A percentile compares a stretch with the other conserved stretches of the same genome.
Conservation (phyloP, 2,329 filamentous ascomycete genomes). For the Calonectria pseudoreteaudii region DNA sequence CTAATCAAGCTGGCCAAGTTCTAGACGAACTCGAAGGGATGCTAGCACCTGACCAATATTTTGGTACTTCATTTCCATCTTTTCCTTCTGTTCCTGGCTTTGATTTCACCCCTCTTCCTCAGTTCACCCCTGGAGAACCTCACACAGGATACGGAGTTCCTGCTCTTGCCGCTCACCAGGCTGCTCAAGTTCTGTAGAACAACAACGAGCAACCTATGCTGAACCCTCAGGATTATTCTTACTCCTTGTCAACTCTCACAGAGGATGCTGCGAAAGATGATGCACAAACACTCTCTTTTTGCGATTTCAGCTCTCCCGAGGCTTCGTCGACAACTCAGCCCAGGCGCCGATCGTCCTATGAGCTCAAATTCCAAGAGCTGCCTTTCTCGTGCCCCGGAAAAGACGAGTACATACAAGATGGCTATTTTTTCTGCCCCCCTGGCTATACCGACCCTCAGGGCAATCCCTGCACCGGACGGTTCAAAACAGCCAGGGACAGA, state of each 20-base stretch:
- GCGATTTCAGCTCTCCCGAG: background rate
- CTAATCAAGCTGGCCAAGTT: background rate
- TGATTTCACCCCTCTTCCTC: background rate
- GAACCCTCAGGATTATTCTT: constrained; percentile 7
- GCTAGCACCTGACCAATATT: background rate
- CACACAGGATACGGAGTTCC: background rate
- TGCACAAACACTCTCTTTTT: constrained; percentile 4
- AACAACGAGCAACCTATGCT: background rate
- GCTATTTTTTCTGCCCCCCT: constrained; percentile 25
- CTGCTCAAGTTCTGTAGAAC: constrained; percentile 31
- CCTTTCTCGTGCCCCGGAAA: constrained; percentile 25
- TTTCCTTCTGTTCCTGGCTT: background rate
- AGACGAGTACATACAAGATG: constrained; percentile 29
- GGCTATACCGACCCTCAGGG: background rate
- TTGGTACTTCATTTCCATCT: background rate
- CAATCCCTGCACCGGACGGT: constrained; percentile 17
- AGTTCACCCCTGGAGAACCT: background rate
- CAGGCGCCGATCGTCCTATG: background rate
- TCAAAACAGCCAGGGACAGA: constrained; percentile 16
- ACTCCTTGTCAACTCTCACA: background rate
- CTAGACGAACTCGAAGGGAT: background rate
- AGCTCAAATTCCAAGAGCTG: constrained; percentile 25
- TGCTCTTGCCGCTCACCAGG: constrained; percentile 15
- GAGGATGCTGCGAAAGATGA: background rate
- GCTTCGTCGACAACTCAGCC: background rate